Evolutionary conservation across 2,329 filamentous ascomycete genomes (phyloP), one percentile per base, ranked within the genome.

Genomic region (Triangularia verruculosa): DNA sequence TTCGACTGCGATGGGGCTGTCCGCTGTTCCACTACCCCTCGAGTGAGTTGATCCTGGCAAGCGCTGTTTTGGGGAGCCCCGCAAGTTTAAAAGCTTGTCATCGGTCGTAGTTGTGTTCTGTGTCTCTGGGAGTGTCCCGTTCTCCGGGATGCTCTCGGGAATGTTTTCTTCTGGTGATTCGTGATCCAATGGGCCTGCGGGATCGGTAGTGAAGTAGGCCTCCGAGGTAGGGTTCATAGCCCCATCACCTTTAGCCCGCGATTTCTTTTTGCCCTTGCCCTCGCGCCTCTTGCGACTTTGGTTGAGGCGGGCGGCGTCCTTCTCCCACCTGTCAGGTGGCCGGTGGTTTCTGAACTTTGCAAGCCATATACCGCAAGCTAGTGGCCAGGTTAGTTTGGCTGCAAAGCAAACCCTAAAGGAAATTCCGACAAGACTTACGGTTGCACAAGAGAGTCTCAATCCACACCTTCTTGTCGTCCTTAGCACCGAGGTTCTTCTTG

Each of bases 281-380:
- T 70, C 74, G 62, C 80, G 78, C 74, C 80, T 85, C 69, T 77
- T 80, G 59, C 82, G 78, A 52, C 81, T 81, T 69, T 83, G 83
- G 27, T 79, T 80, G 1, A 85, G 75, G 32, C 82, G 79, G 28
- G 81, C 78, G 32, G 81, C 78, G 62, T 83, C 83, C 67, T 86
- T 91, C 68, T 89, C 89, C 94, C 94, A 99, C 68, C 89, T 88
- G 65, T 94, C 87, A 61, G 87, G 81, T 2, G 95, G 95, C 8
- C 95, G 88, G 80, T 96, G 95, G 24, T 80, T 83, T 72, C 91
- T 92, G 76, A 90, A 92, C 73, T 97, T 98, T 65, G 89, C 88
- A 70, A 99, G 88, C 92, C 93, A 99, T 51, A 99, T 87, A 17
- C 95, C 95, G 74, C 95, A 99, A 64, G 69, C 51, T 54, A 28